Conservation (phyloP, 768 basidiomycete genomes). For the Baorangia bicolor region DNA sequence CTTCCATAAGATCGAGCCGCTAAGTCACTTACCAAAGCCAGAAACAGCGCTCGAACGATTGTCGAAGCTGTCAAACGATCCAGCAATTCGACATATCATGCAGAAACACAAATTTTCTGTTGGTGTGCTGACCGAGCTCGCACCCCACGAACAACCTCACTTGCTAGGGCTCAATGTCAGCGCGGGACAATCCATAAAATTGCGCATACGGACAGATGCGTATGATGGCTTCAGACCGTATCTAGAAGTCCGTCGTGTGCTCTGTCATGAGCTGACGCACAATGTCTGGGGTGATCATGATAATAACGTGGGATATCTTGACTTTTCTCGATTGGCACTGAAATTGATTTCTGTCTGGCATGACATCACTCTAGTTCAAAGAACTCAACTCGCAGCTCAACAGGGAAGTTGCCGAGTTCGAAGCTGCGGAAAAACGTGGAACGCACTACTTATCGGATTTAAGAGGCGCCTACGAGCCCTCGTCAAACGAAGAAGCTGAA, state of each 20-base stretch:
- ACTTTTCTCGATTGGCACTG: not conserved
- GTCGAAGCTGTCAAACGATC: slow-evolving; percentile 61
- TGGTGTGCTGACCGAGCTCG: slow-evolving; percentile 70
- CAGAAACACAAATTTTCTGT: slow-evolving; percentile 65
- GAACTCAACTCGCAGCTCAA: slow-evolving; percentile 72
- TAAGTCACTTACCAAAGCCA: slow-evolving; percentile 65
- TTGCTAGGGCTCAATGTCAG: slow-evolving; percentile 69
- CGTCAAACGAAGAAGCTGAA: slow-evolving; percentile 56
- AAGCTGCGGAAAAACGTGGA: slow-evolving; percentile 49
- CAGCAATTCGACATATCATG: slow-evolving; percentile 72
- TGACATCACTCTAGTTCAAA: slow-evolving; percentile 61
- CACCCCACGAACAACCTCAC: slow-evolving; percentile 71
- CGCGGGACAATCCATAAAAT: slow-evolving; percentile 59
- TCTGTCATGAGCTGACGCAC: slow-evolving; percentile 78
- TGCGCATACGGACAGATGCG: slow-evolving; percentile 64
- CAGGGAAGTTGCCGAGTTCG: slow-evolving; percentile 68
- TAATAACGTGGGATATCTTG: slow-evolving; percentile 53
- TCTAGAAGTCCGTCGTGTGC: slow-evolving; percentile 58
- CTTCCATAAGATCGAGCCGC: slow-evolving; percentile 64
- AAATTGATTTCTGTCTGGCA: not conserved
- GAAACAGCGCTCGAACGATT: slow-evolving; percentile 54
- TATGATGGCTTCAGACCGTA: slow-evolving; percentile 76
- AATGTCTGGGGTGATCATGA: slow-evolving; percentile 75
- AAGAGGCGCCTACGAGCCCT: slow-evolving; percentile 47
- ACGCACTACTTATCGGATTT: slow-evolving; percentile 49